These are phyloP conservation scores for Pleurotus cornucopiae DNA, from an alignment of 768 basidiomycete species.

Conservation along the genomic window DNA sequence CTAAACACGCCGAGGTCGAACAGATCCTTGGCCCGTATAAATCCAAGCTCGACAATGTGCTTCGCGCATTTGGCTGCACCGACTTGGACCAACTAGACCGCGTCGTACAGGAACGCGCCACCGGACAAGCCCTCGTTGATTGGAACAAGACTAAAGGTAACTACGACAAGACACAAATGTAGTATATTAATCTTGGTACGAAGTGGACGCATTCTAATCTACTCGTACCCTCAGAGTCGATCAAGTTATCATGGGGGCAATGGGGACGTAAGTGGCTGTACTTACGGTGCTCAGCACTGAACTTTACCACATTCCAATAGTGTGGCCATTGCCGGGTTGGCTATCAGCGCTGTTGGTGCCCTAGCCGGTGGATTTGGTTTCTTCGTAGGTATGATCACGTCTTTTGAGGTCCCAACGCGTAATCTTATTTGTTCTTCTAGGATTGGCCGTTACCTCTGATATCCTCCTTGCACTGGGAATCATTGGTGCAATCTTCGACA, in stretches of 20 bases:
- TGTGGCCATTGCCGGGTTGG: constrained; percentile 11
- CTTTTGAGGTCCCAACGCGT: background rate
- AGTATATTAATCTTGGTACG: background rate
- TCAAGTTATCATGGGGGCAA: constrained; percentile 12
- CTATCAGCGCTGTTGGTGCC: constrained; percentile 11
- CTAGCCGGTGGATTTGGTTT: constrained; percentile 14
- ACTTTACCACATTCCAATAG: background rate
- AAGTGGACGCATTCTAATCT: background rate
- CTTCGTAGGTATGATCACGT: constrained; percentile 7
- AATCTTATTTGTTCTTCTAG: background rate
- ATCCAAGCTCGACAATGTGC: constrained; percentile 11
- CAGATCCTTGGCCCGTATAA: constrained; percentile 12
- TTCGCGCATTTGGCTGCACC: constrained; percentile 12
- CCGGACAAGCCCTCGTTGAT: constrained; percentile 11
- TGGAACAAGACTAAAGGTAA: constrained; percentile 11
- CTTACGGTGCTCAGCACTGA: background rate
- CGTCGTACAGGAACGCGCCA: constrained; percentile 10
- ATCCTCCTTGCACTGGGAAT: constrained; percentile 9
- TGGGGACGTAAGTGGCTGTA: constrained; percentile 6
- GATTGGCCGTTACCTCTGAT: constrained; percentile 10
- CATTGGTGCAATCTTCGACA: constrained; percentile 11
- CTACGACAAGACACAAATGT: constrained; percentile 13
- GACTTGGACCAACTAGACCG: constrained; percentile 10
- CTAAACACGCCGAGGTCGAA: constrained; percentile 10
- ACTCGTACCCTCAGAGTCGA: constrained; percentile 7